phyloP scores from a whole-genome alignment of 805 yeast species.

The Martiniozyma abietophila region DNA sequence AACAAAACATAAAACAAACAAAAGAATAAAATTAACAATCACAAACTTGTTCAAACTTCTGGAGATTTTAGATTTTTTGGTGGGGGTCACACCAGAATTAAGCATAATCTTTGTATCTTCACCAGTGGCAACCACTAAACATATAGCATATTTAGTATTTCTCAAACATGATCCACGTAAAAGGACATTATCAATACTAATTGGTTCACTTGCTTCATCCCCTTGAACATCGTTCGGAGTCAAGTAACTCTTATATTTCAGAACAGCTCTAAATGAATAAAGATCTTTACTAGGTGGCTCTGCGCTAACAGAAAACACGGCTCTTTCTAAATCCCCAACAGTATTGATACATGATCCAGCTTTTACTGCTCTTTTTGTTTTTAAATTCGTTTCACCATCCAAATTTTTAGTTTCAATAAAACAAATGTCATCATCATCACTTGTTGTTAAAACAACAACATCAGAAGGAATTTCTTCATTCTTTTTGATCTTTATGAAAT shows the following conservation, averaged over 20 bases:
- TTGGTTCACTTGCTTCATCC: slow-evolving; percentile 40
- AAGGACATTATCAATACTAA: slow-evolving; percentile 52
- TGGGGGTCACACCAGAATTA: slow-evolving; percentile 71
- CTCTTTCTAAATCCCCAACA: slow-evolving; percentile 48
- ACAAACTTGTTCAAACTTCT: slow-evolving; percentile 62
- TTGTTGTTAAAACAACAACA: slow-evolving; percentile 50
- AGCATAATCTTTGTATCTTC: slow-evolving; percentile 67
- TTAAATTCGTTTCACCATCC: slow-evolving; percentile 73
- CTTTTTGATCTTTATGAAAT: slow-evolving; percentile 56
- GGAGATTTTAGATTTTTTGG: slow-evolving; percentile 57
- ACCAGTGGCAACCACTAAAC: slow-evolving; percentile 71
- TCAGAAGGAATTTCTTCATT: slow-evolving; percentile 82
- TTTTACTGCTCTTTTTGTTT: slow-evolving; percentile 43
- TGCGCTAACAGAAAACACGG: slow-evolving; percentile 54
- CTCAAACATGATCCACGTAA: slow-evolving; percentile 66
- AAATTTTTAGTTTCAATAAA: slow-evolving; percentile 60
- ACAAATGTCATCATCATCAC: slow-evolving; percentile 62
- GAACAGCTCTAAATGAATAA: slow-evolving; percentile 58
- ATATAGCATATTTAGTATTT: slow-evolving; percentile 70
- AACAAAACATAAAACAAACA: slow-evolving; percentile 58
- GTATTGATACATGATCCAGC: slow-evolving; percentile 42
- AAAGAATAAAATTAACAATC: slow-evolving; percentile 46
- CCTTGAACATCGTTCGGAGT: slow-evolving; percentile 23
- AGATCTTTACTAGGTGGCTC: slow-evolving; percentile 64
- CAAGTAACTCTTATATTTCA: slow-evolving; percentile 38